Conservation (phyloP, 371 early-diverging fungal genomes). For the Syncephalastrum contaminatum region DNA sequence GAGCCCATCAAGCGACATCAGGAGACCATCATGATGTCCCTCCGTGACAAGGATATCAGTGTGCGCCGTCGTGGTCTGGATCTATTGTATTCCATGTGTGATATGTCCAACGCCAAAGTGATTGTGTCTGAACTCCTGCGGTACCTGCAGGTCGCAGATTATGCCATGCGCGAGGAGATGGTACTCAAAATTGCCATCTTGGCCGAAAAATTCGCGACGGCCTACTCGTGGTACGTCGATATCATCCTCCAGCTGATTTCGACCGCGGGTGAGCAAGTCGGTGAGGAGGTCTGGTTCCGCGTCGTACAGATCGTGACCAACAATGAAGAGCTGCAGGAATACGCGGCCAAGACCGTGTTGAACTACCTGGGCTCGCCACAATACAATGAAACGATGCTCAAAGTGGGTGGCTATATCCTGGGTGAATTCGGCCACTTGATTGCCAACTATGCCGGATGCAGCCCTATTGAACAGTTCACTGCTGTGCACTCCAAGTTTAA, state of each 20-base stretch:
- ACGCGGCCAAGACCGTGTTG: slow-evolving; percentile 86
- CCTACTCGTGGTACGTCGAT: slow-evolving; percentile 97
- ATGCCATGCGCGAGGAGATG: slow-evolving; percentile 93
- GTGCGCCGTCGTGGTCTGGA: slow-evolving; percentile 95
- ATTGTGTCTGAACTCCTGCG: slow-evolving; percentile 90
- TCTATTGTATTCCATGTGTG: slow-evolving; percentile 96
- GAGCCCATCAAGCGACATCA: slow-evolving; percentile 86
- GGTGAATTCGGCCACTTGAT: slow-evolving; percentile 97
- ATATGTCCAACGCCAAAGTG: slow-evolving; percentile 78
- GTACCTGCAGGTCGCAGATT: slow-evolving; percentile 87
- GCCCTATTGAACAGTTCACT: slow-evolving; percentile 91
- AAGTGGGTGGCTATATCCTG: slow-evolving; percentile 93
- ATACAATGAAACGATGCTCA: slow-evolving; percentile 92
- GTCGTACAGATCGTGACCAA: slow-evolving; percentile 94
- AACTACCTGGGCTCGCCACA: slow-evolving; percentile 77
- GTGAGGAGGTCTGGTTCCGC: slow-evolving; percentile 96
- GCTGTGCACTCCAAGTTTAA: slow-evolving; percentile 90
- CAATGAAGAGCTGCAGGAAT: slow-evolving; percentile 91
- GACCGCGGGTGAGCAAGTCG: slow-evolving; percentile 94
- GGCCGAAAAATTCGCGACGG: slow-evolving; percentile 95
- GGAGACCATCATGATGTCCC: slow-evolving; percentile 83
- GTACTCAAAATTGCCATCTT: slow-evolving; percentile 97
- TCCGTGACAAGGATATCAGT: slow-evolving; percentile 95
- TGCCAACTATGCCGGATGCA: slow-evolving; percentile 78
- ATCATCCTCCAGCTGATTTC: slow-evolving; percentile 93